Base-by-base conservation (phyloP, 805 yeast genomes). In the Blastobotrys muscicola region DNA sequence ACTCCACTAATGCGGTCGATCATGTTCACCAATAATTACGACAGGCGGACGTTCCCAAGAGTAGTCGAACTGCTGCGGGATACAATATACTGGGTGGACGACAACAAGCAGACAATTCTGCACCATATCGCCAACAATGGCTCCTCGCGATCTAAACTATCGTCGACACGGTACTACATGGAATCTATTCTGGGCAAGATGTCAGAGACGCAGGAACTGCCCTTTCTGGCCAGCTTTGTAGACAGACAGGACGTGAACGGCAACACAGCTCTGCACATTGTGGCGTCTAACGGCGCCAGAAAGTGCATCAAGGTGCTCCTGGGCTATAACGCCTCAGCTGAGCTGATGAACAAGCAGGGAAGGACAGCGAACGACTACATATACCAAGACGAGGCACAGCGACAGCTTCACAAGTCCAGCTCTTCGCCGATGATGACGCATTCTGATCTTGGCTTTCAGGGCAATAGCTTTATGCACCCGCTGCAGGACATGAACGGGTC, bases 1-100 rank as follows among this genome's bases (percentile, higher is more conserved):
- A 89, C 87, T 15, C 94, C 97, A 3, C 67, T 92, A 33, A 82
- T 90, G 64, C 76, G 94, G 53, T 70, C 92, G 16, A 83, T 90
- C 1, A 70, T 80, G 53, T 92, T 87, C 66, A 89, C 94, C 41
- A 92, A 92, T 64, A 82, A 94, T 44, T 87, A 74, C 60, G 82
- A 85, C 29, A 71, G 83, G 50, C 74, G 87, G 48, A 77, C 90
- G 11, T 90, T 92, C 56, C 82, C 92, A 3, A 75, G 73, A 50
- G 74, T 90, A 2, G 74, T 86, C 40, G 92, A 85, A 43, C 66
- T 87, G 38, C 69, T 92, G 41, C 79, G 80, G 46, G 81, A 80
- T 44, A 81, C 92, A 7, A 70, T 85, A n/a, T 76, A 84, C 50
- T 83, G 82, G 58, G 71, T 82, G 8, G 97, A 92, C 63, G 72